Conservation (phyloP, 306 rosid species). For the Trifolium fragiferum region DNA sequence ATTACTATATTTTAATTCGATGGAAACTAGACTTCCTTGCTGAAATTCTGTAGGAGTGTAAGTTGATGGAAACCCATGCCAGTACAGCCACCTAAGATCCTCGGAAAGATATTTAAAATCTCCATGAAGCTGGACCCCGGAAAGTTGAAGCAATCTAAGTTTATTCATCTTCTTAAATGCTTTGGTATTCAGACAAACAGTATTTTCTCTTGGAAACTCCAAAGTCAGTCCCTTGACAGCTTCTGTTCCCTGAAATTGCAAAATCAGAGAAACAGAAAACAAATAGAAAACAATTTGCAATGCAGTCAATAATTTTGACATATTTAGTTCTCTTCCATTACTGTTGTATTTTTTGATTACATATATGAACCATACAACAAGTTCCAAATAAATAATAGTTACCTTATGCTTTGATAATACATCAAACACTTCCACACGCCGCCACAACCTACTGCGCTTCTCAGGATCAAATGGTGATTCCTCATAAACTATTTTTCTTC, state of each 20-base stretch:
- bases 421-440: background rate
- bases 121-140: conserved; percentile 11
- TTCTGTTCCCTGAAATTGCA: conserved; percentile 27
- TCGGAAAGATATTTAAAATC: conserved; percentile 2
- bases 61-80: conserved; percentile 13
- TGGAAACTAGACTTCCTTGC: conserved; percentile 12
- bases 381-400: conserved; percentile 13
- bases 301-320: background rate
- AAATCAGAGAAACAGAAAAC: background rate
- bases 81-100: conserved; percentile 17
- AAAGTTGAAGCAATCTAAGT: conserved; percentile 34
- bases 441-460: conserved; percentile 33
- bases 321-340: background rate
- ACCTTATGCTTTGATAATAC: conserved; percentile 10
- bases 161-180: conserved; percentile 17
- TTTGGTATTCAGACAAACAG: background rate
- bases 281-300: background rate
- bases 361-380: background rate
- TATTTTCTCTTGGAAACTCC: background rate
- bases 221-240: conserved; percentile 33
- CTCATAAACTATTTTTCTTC: too few relatives aligned
- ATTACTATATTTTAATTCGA: conserved; percentile 30
- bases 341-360: background rate
- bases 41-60: background rate
- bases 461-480: background rate